A percentile compares a stretch with the other conserved stretches of the same genome.
phyloP scores from a whole-genome alignment of 371 early-diverging fungal genomes.

The Basidiobolus meristosporus region DNA sequence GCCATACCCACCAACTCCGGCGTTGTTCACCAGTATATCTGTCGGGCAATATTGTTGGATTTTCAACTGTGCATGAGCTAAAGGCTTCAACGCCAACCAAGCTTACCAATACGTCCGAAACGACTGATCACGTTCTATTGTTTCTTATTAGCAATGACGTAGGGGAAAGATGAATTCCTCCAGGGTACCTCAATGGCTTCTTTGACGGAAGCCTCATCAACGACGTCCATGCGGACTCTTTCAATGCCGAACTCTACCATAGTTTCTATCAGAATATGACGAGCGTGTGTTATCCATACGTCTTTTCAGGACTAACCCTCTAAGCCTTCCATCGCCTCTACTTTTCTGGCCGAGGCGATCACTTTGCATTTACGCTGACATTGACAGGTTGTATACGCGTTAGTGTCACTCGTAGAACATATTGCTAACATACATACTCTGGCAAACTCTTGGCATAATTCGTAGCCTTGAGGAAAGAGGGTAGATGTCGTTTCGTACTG shows the following conservation, averaged over 20 bases:
- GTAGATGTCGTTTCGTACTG: background rate
- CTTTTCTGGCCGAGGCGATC: background rate
- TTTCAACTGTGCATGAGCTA: background rate
- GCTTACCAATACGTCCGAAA: background rate
- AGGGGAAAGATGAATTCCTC: background rate
- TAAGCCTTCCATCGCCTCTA: constrained; percentile 1
- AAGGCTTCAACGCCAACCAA: background rate
- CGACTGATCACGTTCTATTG: background rate
- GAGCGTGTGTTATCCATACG: background rate
- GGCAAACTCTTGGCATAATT: background rate
- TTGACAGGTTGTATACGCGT: background rate
- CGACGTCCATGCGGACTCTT: background rate
- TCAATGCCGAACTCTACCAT: background rate
- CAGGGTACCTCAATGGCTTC: background rate
- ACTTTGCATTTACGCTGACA: background rate
- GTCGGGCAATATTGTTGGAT: no score
- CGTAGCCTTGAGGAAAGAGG: background rate
- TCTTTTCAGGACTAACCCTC: no score
- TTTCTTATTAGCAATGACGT: background rate
- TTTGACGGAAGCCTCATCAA: background rate
- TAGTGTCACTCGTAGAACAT: background rate
- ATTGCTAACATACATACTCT: background rate
- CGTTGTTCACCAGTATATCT: background rate
- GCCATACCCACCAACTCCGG: background rate
- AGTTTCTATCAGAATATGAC: background rate